Conservation (phyloP, 1,284 basidiomycete species). For the Rhodotorula sp. region DNA sequence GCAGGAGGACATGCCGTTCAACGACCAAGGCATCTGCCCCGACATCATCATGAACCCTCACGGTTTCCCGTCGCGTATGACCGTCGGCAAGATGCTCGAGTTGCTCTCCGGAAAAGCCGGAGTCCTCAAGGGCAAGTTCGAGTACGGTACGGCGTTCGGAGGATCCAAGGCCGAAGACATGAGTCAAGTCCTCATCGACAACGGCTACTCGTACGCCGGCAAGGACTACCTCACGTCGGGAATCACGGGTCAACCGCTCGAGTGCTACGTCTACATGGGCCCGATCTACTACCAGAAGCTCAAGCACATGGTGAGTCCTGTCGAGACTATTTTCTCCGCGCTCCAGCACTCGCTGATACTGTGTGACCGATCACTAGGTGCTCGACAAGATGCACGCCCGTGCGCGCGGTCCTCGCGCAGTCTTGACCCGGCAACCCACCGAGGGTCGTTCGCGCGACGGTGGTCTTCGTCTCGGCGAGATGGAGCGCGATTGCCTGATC, state of each 20-base stretch:
- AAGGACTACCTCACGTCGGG: slow-evolving; percentile 98
- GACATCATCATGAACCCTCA: slow-evolving; percentile 99
- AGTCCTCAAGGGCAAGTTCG: slow-evolving; percentile 79
- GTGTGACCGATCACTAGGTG: slow-evolving; percentile 44
- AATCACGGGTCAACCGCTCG: slow-evolving; percentile 92
- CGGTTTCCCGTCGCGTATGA: slow-evolving; percentile 99
- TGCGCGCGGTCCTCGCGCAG: slow-evolving; percentile 88
- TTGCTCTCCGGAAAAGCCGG: slow-evolving; percentile 91
- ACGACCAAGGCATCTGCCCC: slow-evolving; percentile 87
- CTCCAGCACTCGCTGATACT: slow-evolving; percentile 8
- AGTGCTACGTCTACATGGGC: slow-evolving; percentile 97
- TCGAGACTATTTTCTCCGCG: neutral
- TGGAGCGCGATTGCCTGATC: slow-evolving; percentile 84
- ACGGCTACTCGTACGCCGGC: slow-evolving; percentile 94
- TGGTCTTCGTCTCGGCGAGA: slow-evolving; percentile 93
- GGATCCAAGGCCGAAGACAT: slow-evolving; percentile 99
- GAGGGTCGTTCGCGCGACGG: slow-evolving; percentile 97
- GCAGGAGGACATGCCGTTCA: slow-evolving; percentile 99
- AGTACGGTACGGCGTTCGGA: slow-evolving; percentile 78
- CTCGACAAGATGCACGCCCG: slow-evolving; percentile 92
- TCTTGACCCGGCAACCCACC: slow-evolving; percentile 94
- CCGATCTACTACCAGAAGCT: slow-evolving; percentile 64
- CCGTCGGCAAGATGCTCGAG: slow-evolving; percentile 99
- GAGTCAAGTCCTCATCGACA: slow-evolving; percentile 89
- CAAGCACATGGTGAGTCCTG: slow-evolving; percentile 57